Evolutionary conservation across 1,139 yeast species (phyloP), one percentile per base, ranked within the genome.

Genomic region (Geotrichum reessii): DNA sequence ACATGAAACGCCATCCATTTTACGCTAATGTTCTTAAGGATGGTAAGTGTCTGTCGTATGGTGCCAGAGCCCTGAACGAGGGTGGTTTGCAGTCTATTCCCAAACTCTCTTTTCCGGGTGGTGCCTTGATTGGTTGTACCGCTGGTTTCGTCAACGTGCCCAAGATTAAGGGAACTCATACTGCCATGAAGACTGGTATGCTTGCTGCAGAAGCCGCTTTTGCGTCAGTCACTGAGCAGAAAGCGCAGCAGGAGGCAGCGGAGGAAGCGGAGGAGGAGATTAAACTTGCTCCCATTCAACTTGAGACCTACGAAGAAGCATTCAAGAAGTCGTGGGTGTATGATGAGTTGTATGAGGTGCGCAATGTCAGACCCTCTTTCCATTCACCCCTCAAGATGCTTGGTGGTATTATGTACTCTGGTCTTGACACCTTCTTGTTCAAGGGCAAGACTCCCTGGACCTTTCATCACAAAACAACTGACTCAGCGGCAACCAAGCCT

Each of bases 81-180:
- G 99, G 99, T 63, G 99, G 99, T 0, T 79, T 79, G 65, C 99
- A 93, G 75, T 85, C 95, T 42, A 86, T 93, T 56, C 99, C 99
- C 14, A 82, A 86, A 69, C 79, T 93, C 62, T 77, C 85, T 63
- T 93, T 93, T 81, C 98, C 98, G 6, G 99, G 99, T 58, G 99
- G 99, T 58, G 85, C 91, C 6, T 76, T 93, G 28, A 93, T 93
- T 48, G 99, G 99, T 37, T 95, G 96, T 63, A 77, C 95, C 57
- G 99, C 99, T 8, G 99, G 99, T 0, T 92, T 93, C 72, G 82
- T 93, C 80, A 93, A 93, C 71, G 98, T 93, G 51, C 97, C 99
- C 51, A 93, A 93, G 72, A 87, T 93, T 68, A 93, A 93, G 75
- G 99, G 99, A n/a, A 86, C 97, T 0, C 99, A 93, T 71, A 92